phyloP scores from a whole-genome alignment of 2,329 filamentous ascomycete species.

The Pseudodiploospora longispora region DNA sequence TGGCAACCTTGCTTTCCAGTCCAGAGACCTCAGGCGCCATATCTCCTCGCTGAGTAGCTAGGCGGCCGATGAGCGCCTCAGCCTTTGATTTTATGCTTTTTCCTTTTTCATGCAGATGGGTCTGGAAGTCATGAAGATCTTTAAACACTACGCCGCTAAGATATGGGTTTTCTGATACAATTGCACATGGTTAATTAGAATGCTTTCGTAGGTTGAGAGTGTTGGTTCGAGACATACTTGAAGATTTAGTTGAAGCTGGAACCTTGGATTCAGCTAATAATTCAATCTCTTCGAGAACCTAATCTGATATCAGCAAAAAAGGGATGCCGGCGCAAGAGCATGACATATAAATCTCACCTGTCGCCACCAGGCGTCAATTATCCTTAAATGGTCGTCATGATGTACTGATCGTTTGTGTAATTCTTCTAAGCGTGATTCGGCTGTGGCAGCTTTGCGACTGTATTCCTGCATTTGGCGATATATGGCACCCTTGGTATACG shows the following conservation, averaged over 20 bases:
- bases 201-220: neutral
- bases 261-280: slow-evolving; percentile 46
- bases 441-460: slow-evolving; percentile 76
- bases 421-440: slow-evolving; percentile 75
- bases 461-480: slow-evolving; percentile 97
- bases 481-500: slow-evolving; percentile 76
- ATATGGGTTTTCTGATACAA: slow-evolving; percentile 41
- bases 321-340: too few relatives aligned
- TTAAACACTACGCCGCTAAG: slow-evolving; percentile 54
- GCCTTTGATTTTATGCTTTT: slow-evolving; percentile 69
- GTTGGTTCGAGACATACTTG: slow-evolving; percentile 17
- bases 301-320: slow-evolving; percentile 1
- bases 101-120: slow-evolving; percentile 69
- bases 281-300: slow-evolving; percentile 59
- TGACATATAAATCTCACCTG: slow-evolving; percentile 54
- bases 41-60: slow-evolving; percentile 43
- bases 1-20: slow-evolving; percentile 67
- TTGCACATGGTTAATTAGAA: slow-evolving; percentile 15
- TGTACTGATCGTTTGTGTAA: slow-evolving; percentile 68
- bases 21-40: slow-evolving; percentile 61
- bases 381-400: slow-evolving; percentile 87
- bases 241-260: slow-evolving; percentile 12
- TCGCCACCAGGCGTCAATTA: slow-evolving; percentile 88
- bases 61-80: slow-evolving; percentile 54
- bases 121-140: slow-evolving; percentile 64